These are phyloP conservation scores for Boechera retrofracta DNA, from an alignment of 345 rosid genomes.

Conservation along the genomic window DNA sequence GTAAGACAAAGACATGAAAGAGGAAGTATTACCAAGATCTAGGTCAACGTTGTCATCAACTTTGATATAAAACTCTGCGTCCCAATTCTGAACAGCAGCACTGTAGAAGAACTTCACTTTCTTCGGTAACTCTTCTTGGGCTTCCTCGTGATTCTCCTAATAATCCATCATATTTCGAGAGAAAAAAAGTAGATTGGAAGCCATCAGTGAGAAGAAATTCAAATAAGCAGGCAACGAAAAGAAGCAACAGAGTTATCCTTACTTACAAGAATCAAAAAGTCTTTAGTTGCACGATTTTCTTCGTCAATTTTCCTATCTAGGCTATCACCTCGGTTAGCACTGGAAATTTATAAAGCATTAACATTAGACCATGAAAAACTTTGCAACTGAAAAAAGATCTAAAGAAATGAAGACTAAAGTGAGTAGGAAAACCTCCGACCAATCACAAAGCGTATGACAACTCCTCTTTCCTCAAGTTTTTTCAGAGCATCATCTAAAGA, in stretches of 20 bases:
- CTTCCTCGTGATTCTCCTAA: constrained; percentile 98
- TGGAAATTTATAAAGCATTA: constrained; percentile 44
- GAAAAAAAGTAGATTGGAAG: constrained; percentile 12
- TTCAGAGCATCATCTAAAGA: constrained; percentile 74
- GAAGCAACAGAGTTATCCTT: constrained; percentile 14
- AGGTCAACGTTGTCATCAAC: constrained; percentile 80
- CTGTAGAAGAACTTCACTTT: constrained; percentile 89
- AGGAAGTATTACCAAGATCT: constrained; percentile 72
- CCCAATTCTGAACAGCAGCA: constrained; percentile 90
- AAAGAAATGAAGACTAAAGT: constrained; percentile 32
- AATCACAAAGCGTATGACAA: constrained; percentile 88
- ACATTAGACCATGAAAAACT: constrained; percentile 14
- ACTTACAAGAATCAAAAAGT: constrained; percentile 93
- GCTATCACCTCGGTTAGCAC: constrained; percentile 98
- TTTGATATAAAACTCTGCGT: constrained; percentile 92
- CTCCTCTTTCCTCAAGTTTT: constrained; percentile 93
- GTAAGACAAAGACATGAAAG: constrained; percentile 28
- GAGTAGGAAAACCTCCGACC: constrained; percentile 79
- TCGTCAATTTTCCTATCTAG: constrained; percentile 83
- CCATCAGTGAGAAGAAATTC: constrained; percentile 15
- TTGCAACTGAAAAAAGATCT: constrained; percentile 1
- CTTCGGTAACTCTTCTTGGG: constrained; percentile 88
- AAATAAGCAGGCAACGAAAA: constrained; percentile 26
- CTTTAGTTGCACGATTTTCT: constrained; percentile 72
- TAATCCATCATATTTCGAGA: neutral